Evolutionary conservation across 108 stramenopile genomes (phyloP).

Genomic region (Discostella pseudostelligera): DNA sequence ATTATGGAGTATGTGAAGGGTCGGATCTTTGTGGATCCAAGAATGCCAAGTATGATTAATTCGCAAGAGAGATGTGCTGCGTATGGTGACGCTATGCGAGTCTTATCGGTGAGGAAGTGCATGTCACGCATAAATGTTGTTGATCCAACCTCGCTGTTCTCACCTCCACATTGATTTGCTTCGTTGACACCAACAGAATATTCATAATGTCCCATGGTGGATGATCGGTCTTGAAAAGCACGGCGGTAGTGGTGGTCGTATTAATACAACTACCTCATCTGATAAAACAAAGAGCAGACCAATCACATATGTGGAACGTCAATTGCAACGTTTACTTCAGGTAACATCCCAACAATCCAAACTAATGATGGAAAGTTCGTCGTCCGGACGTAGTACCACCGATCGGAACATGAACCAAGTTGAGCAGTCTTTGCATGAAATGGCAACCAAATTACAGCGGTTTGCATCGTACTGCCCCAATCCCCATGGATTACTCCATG

Average conservation of each 20-base stretch:
- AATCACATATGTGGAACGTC: constrained; percentile 56
- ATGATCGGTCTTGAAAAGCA: constrained; percentile 68
- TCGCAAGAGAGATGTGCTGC: constrained; percentile 58
- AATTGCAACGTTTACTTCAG: constrained; percentile 68
- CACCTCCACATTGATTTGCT: neutral
- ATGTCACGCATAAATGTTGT: no score
- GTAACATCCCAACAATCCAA: constrained; percentile 73
- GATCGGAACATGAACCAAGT: constrained; percentile 14
- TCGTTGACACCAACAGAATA: constrained; percentile 20
- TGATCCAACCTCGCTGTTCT: no score
- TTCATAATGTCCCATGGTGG: constrained; percentile 59
- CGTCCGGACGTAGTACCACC: no score
- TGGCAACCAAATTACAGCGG: constrained; percentile 50
- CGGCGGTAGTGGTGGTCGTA: constrained; percentile 66
- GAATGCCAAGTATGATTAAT: constrained; percentile 62
- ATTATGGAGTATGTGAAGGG: constrained; percentile 93
- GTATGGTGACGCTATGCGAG: constrained; percentile 68
- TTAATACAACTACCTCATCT: neutral
- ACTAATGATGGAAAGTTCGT: constrained; percentile 21
- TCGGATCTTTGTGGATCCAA: constrained; percentile 88
- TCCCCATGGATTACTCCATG: constrained; percentile 77
- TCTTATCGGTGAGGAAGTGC: constrained; percentile 52
- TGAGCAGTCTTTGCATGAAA: constrained; percentile 27
- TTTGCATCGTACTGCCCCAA: constrained; percentile 58
- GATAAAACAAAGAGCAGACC: neutral